Percentiles rank a stretch among this genome's conserved stretches.
phyloP scores from a whole-genome alignment of 805 yeast species.

The Teunomyces tritomae region DNA sequence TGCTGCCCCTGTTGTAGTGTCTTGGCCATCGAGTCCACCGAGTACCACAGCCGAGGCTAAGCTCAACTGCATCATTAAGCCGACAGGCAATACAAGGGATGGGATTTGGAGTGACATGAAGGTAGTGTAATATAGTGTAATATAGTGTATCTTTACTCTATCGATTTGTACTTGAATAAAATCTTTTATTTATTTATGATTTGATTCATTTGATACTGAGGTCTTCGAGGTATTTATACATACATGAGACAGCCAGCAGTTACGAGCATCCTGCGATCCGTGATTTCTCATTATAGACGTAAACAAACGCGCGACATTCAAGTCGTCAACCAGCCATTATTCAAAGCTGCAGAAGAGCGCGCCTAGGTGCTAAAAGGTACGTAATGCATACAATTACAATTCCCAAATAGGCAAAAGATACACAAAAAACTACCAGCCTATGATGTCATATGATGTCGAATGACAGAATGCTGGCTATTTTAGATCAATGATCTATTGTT shows the following conservation, averaged over 20 bases:
- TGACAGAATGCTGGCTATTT: slow-evolving; percentile 1
- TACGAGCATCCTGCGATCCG: neutral
- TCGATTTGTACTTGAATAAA: too few species aligned
- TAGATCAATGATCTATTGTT: neutral
- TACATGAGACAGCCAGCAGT: neutral
- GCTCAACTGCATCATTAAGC: slow-evolving; percentile 9
- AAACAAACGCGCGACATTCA: neutral
- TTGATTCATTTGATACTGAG: neutral
- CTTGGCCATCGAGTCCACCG: slow-evolving; percentile 15
- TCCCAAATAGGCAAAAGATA: slow-evolving; percentile 13
- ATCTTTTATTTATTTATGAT: neutral
- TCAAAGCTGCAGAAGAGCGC: neutral
- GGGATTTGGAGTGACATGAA: slow-evolving; percentile 14
- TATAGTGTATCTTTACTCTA: too few species aligned
- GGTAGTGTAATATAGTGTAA: too few species aligned
- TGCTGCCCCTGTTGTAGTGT: slow-evolving; percentile 1
- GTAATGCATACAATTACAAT: slow-evolving; percentile 4
- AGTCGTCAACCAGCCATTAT: neutral
- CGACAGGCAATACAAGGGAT: slow-evolving; percentile 3
- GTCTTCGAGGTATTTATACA: neutral
- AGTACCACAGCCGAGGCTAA: slow-evolving; percentile 9
- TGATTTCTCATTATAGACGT: neutral
- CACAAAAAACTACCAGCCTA: slow-evolving; percentile 5
- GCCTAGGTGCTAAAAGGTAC: too few species aligned
- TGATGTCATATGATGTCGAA: neutral